Evolutionary conservation across 805 yeast species (phyloP).

Genomic region (Candida alai): DNA sequence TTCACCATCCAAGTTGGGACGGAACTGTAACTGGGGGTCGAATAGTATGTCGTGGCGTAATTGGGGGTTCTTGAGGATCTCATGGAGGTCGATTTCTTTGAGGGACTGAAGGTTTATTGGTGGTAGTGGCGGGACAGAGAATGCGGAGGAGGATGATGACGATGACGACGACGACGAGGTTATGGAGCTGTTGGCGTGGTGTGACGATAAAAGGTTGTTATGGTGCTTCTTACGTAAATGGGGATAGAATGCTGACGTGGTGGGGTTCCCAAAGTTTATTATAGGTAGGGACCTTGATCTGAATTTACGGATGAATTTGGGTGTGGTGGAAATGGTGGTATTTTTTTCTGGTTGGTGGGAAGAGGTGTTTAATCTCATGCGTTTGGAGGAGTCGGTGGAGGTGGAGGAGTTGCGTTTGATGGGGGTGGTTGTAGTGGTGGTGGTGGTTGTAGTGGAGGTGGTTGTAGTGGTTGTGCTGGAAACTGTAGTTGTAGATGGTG

Average conservation of each 20-base stretch:
- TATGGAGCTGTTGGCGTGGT: constrained; percentile 1
- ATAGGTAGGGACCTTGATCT: constrained; percentile 41
- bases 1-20: constrained; percentile 90
- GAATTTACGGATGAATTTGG: constrained; percentile 32
- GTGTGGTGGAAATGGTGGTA: constrained; percentile 21
- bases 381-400: constrained; percentile 13
- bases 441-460: not conserved
- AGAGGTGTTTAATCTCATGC: constrained; percentile 18
- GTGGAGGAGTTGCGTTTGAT: constrained; percentile 17
- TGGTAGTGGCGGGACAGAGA: constrained; percentile 52
- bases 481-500: not conserved
- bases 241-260: constrained; percentile 6
- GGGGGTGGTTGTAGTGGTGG: constrained; percentile 3
- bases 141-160: not conserved
- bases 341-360: constrained; percentile 2
- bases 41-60: constrained; percentile 88
- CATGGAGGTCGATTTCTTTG: constrained; percentile 82
- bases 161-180: not conserved
- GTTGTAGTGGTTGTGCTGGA: not conserved
- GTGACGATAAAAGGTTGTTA: not conserved
- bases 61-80: constrained; percentile 87
- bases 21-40: constrained; percentile 86
- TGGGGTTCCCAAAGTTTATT: constrained; percentile 27
- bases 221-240: constrained; percentile 7
- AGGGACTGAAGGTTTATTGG: constrained; percentile 80